Base-by-base conservation (phyloP, 164 flowering plant genomes). In the Vitis labrusca region DNA sequence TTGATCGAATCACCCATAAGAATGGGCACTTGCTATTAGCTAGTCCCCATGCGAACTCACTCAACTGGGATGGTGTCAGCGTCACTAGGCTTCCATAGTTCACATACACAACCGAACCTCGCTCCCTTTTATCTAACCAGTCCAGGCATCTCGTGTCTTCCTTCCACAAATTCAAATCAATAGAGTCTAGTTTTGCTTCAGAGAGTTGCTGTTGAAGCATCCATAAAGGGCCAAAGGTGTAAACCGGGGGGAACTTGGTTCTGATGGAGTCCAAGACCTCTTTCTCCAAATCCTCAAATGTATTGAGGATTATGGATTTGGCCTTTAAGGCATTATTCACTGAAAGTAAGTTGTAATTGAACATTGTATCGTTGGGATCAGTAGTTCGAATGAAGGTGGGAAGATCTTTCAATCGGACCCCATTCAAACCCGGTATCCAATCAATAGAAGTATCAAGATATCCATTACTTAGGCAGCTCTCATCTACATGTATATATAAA, bases 11-110 rank as follows among this genome's bases (percentile, higher is more conserved):
- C 23, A 86, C 64, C 92, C 92, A 88, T 61, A 85, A 63, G 57
- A 88, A 88, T 2, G 54, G 50, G 3, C 61, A 32, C 50, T 75
- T 73, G 70, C 85, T 83, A 17, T 78, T 78, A 1, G 89, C 86
- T 0, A 88, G 78, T 5, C 91, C 91, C 87, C 88, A 81, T 0
- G 87, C 87, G 16, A 86, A 82, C 32, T 85, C 90, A 0, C 57
- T 17, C 2, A 86, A 44, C n/a, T 88, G 85, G 44, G 44, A 37
- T 6, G 44, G 7, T 6, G 44, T 37, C 44, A 37, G 44, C 44
- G 44, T 37, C 7, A 37, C 44, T 3, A 37, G 63, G 63, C 63
- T 59, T 12, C 63, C 63, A 27, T 19, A 59, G 63, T 59, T 59
- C 63, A 59, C 63, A 32, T 29, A 59, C 10, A 59, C 10, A 8